Base-by-base conservation (phyloP, 129 eudicot genomes). In the Rutidosis leptorrhynchoides region DNA sequence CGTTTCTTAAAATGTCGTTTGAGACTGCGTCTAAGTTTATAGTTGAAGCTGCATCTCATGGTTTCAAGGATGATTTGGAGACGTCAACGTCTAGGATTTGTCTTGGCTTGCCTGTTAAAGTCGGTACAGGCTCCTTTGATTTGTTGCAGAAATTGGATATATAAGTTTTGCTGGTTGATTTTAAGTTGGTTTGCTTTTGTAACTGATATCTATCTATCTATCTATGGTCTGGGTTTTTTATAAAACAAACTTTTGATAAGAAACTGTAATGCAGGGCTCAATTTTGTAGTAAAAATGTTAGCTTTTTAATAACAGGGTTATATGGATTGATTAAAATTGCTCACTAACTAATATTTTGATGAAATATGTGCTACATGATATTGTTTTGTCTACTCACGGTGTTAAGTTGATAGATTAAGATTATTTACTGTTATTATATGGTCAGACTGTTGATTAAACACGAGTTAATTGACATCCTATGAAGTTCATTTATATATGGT, bases 1-100 rank as follows among this genome's bases (percentile, higher is more conserved):
- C 97, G 2, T 83, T 94, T 14, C 64, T 82, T 22, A 94, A 89
- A 65, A 94, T 94, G 97, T 86, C 95, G 1, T 94, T 82, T 71
- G 99, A 94, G 73, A 89, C 95, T 1, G 86, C 95, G 7, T 82
- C 97, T 3, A 89, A 89, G 79, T 94, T 89, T 70, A 81, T 86
- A 4, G 93, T 89, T 4, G 97, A 89, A 46, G 86, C 99, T 1
- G 99, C 97, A 1, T 58, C 86, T 64, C 83, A 70, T 58, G 82
- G 88, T 16, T 23, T 78, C 67, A 60, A 55, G 3, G 99, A 93
- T 59, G 51, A 82, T 33, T 74, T 93, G 83, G 99, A 93, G 79
- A 93, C 92, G 2, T 95, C 96, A 3, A 88, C 99, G 0, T 72
- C 99, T 42, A 86, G 99, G 68, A 80, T 93, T 17, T 80, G 87